Percentiles rank a stretch among this genome's conserved stretches.
Conservation (phyloP, 164 flowering plant genomes). For the Umbilicus rupestris region DNA sequence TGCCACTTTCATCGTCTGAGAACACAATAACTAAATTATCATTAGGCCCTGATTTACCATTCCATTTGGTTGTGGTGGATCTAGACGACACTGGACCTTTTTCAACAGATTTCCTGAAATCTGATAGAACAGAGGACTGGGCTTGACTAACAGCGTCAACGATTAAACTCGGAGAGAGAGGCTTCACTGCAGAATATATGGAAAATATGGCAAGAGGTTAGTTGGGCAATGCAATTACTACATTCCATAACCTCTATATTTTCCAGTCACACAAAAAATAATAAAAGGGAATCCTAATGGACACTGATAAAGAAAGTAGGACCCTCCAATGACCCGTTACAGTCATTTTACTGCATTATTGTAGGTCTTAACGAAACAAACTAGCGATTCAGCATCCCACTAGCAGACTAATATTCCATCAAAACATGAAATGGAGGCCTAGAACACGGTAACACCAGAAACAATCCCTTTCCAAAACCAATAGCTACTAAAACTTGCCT, state of each 20-base stretch:
- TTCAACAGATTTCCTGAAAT: conserved; percentile 18
- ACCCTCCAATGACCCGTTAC: not conserved
- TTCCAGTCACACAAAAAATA: not conserved
- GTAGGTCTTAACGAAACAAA: not conserved
- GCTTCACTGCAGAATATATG: conserved; percentile 22
- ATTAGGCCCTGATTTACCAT: conserved; percentile 15
- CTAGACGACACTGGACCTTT: conserved; percentile 23
- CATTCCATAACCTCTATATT: too few species aligned
- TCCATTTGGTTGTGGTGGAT: conserved; percentile 23
- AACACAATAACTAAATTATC: conserved; percentile 64
- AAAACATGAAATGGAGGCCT: not conserved
- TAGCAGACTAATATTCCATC: not conserved
- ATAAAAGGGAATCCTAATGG: not conserved
- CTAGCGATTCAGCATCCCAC: not conserved
- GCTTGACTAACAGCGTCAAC: conserved; percentile 15
- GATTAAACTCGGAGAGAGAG: conserved; percentile 14
- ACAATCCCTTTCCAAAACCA: not conserved
- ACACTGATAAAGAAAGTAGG: not conserved
- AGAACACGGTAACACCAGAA: not conserved
- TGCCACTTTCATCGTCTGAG: conserved; percentile 71
- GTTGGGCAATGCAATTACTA: not conserved
- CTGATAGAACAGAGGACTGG: conserved; percentile 16
- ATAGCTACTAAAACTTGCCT: not conserved
- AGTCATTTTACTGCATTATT: not conserved
- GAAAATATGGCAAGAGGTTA: not conserved